Conservation (phyloP, 1,284 basidiomycete species). For the Ceratobasidium sp. region DNA sequence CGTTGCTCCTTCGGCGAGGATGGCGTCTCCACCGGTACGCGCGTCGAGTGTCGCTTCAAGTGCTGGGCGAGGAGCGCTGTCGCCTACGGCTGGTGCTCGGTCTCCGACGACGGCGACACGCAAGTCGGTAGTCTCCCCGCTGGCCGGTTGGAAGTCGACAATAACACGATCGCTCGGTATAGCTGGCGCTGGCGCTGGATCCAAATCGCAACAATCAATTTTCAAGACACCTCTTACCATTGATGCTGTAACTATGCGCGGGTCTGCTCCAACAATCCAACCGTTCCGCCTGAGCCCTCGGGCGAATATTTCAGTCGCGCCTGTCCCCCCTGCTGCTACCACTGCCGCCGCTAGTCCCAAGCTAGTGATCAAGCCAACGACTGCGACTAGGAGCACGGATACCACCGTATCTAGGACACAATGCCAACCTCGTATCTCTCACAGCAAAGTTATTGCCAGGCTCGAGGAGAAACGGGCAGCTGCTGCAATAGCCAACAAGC, state of each 20-base stretch:
- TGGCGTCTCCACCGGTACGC: slow-evolving; percentile 30
- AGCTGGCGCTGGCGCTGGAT: neutral
- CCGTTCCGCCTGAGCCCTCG: slow-evolving; percentile 38
- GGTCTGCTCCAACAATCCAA: slow-evolving; percentile 38
- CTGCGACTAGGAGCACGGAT: neutral
- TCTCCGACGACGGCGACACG: neutral
- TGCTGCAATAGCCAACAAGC: slow-evolving; percentile 47
- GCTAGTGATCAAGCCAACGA: neutral
- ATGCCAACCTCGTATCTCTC: slow-evolving; percentile 77
- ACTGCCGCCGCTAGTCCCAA: slow-evolving; percentile 6
- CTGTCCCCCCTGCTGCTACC: neutral
- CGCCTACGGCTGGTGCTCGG: neutral
- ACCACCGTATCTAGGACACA: slow-evolving; percentile 53
- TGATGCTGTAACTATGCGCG: slow-evolving; percentile 42
- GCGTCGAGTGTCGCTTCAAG: slow-evolving; percentile 22
- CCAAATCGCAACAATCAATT: slow-evolving; percentile 11
- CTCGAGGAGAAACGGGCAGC: slow-evolving; percentile 74
- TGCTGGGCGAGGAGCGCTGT: slow-evolving; percentile 11
- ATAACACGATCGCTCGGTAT: neutral
- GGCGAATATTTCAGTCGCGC: neutral
- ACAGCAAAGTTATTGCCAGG: slow-evolving; percentile 78
- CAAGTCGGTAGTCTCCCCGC: slow-evolving; percentile 7
- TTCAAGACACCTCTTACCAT: slow-evolving; percentile 27
- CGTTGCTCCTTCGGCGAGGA: slow-evolving; percentile 6
- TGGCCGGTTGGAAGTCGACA: slow-evolving; percentile 14